phyloP scores from a whole-genome alignment of 2,329 filamentous ascomycete genomes.

The Thielaviopsis populi region DNA sequence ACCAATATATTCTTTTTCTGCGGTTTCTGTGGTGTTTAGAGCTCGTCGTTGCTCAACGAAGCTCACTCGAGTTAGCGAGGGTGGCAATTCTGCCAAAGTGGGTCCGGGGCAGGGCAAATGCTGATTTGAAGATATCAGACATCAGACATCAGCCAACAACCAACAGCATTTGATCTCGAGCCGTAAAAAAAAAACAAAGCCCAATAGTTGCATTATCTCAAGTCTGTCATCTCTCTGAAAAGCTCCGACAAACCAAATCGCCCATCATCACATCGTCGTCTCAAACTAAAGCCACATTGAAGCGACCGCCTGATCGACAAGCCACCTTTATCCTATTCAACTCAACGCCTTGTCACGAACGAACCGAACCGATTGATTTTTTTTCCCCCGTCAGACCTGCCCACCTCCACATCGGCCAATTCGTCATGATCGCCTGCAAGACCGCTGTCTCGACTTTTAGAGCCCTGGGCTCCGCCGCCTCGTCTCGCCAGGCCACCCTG shows the following conservation, averaged over 20 bases:
- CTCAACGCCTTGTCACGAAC: not conserved
- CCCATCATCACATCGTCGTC: too few relatives aligned
- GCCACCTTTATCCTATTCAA: not conserved
- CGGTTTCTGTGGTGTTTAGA: not conserved
- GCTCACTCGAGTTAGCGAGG: not conserved
- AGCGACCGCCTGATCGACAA: not conserved
- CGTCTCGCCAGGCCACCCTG: not conserved
- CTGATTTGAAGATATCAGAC: not conserved
- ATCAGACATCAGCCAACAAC: not conserved
- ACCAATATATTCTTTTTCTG: not conserved
- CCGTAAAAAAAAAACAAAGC: not conserved
- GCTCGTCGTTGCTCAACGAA: not conserved
- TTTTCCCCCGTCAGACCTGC: not conserved
- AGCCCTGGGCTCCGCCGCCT: not conserved
- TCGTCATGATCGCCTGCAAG: constrained; percentile 11
- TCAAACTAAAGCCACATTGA: too few relatives aligned
- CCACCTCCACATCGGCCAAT: not conserved
- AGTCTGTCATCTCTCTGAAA: not conserved
- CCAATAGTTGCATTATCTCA: not conserved
- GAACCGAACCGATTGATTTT: not conserved
- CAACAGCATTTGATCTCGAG: not conserved
- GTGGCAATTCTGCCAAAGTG: constrained; percentile 8
- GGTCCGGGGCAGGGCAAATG: constrained; percentile 2
- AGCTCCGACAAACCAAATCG: not conserved
- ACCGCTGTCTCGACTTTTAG: not conserved